A percentile compares a stretch with the other conserved stretches of the same genome.
Evolutionary conservation across 305 asterid species (phyloP).

Genomic region (Stenogyne calaminthoides): DNA sequence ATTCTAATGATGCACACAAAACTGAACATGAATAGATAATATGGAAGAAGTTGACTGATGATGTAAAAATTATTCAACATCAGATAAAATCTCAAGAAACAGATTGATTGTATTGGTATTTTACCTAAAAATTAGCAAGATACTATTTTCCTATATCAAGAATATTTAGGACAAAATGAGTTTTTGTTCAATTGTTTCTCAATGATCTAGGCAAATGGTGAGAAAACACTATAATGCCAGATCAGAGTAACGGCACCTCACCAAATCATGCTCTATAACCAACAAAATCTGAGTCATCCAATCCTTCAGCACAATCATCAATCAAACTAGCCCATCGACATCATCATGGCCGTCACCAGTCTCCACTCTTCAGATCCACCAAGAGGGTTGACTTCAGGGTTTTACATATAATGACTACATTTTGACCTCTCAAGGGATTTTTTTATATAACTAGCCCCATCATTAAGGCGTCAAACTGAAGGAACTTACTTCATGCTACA

Average conservation of each 20-base stretch:
- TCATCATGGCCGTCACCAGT: slow-evolving; percentile 34
- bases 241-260: slow-evolving; percentile 49
- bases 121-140: slow-evolving; percentile 13
- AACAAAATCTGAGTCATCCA: slow-evolving; percentile 39
- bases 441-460: slow-evolving; percentile 21
- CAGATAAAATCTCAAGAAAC: slow-evolving; percentile 8
- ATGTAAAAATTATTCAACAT: slow-evolving; percentile 4
- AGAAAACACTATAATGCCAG: slow-evolving; percentile 39
- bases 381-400: slow-evolving; percentile 23
- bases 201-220: slow-evolving; percentile 28
- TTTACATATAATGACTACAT: slow-evolving; percentile 33
- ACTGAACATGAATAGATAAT: not conserved
- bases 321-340: slow-evolving; percentile 29
- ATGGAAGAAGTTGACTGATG: slow-evolving; percentile 8
- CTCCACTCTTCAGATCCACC: slow-evolving; percentile 41
- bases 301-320: slow-evolving; percentile 38
- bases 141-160: not conserved
- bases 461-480: slow-evolving; percentile 21
- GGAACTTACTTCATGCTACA: slow-evolving; percentile 14
- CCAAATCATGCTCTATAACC: slow-evolving; percentile 42
- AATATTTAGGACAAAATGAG: slow-evolving; percentile 14
- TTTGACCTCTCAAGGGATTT: slow-evolving; percentile 29
- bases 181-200: slow-evolving; percentile 25
- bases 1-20: not conserved
- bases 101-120: not conserved